Evolutionary conservation across 495 filamentous ascomycete species (phyloP), one percentile per base, ranked within the genome.

Genomic region (Lineolata rhizophorae): DNA sequence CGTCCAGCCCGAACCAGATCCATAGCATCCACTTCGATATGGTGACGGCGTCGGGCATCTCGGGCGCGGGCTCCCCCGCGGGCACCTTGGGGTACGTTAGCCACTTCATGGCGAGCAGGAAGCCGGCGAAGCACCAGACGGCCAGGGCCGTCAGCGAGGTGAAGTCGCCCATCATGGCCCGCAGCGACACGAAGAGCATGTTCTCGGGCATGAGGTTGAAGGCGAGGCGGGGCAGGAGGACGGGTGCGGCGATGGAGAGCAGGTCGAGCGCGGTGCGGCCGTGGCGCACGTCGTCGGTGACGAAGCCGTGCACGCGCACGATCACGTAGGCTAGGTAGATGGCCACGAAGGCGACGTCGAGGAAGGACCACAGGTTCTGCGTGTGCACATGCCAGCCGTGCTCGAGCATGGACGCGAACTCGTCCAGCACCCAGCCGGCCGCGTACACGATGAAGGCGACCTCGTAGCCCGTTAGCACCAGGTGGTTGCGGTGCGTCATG

Each of bases 11-110:
- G 38, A 80, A 80, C 74, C 74, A 80, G 34, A 80, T 74, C 60
- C 70, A 79, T 0, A 80, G 59, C 74, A 80, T 78, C 74, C 74
- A 80, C 46, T 76, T 77, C 25, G 64, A 61, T 34, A 80, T 76
- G 1, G 62, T 73, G 14, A 63, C 47, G 30, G 54, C 29, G 24
- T 49, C 39, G 21, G 67, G 64, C 5, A 34, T 35, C n/a, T 40
- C 36, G 15, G 39, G n/a, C n/a, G n/a, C n/a, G n/a, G n/a, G n/a
- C n/a, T n/a, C n/a, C n/a, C n/a, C n/a, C n/a, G n/a, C n/a, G n/a
- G n/a, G n/a, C n/a, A n/a, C n/a, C n/a, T n/a, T n/a, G n/a, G n/a
- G n/a, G n/a, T n/a, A n/a, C 6, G 6, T 46, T 1, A 80, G 65
- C 74, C 74, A 80, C 5, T 60, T 43, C 52, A 80, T 61, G n/a